These are phyloP conservation scores for Casuarina cunninghamiana DNA, from an alignment of 306 rosid genomes.

Conservation along the genomic window DNA sequence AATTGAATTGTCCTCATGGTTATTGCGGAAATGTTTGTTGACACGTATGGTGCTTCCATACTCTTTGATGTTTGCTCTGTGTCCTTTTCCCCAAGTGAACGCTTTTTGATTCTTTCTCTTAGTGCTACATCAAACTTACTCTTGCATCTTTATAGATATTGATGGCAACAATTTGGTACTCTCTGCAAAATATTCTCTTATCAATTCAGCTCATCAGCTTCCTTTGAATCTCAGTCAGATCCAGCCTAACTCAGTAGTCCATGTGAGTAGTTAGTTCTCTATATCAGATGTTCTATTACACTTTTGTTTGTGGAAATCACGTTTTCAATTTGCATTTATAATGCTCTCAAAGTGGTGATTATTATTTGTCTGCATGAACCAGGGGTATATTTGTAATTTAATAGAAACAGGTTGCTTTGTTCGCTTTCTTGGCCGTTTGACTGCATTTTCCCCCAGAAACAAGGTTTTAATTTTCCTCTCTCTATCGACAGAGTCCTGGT, in stretches of 20 bases:
- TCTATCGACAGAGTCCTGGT: neutral
- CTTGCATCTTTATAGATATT: constrained; percentile 49
- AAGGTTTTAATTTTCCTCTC: constrained; percentile 49
- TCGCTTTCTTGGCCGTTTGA: constrained; percentile 87
- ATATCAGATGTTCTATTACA: neutral
- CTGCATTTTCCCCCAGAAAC: constrained; percentile 82
- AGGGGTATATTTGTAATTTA: constrained; percentile 89
- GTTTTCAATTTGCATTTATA: neutral
- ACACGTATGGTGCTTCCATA: neutral
- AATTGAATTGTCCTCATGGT: neutral
- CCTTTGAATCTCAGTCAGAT: constrained; percentile 75
- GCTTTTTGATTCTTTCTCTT: constrained; percentile 1
- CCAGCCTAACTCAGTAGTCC: constrained; percentile 65
- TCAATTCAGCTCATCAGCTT: constrained; percentile 62
- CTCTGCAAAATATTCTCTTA: constrained; percentile 79
- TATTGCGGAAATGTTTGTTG: neutral
- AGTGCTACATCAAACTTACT: neutral
- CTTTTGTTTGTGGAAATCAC: neutral
- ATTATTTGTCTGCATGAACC: constrained; percentile 29
- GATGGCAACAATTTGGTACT: constrained; percentile 66
- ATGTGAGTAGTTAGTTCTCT: constrained; percentile 51
- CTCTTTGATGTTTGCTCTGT: neutral
- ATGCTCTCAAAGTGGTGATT: constrained; percentile 13
- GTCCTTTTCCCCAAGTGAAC: neutral
- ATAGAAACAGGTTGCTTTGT: constrained; percentile 94